Conservation (phyloP, 176 grass and related monocot genomes). For the Carex myosuroides region DNA sequence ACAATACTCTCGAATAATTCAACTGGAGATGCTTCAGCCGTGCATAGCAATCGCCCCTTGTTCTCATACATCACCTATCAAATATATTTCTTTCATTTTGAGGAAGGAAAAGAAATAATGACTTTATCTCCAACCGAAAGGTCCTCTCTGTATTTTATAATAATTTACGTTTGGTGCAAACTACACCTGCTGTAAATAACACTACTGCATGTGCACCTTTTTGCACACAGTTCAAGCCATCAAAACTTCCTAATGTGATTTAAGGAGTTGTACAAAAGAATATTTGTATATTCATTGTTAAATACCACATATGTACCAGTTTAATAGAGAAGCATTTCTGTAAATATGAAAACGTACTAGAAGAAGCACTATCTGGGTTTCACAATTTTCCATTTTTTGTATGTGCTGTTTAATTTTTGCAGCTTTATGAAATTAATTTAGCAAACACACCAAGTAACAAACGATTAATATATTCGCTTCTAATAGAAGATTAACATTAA, state of each 20-base stretch:
- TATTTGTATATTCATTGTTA: neutral
- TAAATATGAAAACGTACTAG: neutral
- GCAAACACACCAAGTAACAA: neutral
- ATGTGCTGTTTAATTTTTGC: neutral
- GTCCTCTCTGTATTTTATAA: neutral
- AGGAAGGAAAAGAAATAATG: neutral
- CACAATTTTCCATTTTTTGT: neutral
- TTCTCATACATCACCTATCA: slow-evolving; percentile 52
- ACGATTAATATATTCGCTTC: neutral
- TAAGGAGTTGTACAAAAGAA: neutral
- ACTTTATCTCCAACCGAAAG: neutral
- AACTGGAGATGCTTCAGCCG: slow-evolving; percentile 33
- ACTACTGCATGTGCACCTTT: neutral
- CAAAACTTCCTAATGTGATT: neutral
- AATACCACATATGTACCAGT: neutral
- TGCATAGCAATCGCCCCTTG: slow-evolving; percentile 44
- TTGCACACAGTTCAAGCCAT: neutral
- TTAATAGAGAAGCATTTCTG: neutral
- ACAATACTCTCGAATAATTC: slow-evolving; percentile 41
- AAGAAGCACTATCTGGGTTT: neutral
- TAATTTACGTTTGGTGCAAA: neutral
- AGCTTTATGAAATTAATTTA: neutral
- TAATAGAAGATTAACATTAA: neutral
- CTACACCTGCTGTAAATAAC: neutral
- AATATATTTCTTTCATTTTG: neutral